Evolutionary conservation across 2,329 filamentous ascomycete genomes (phyloP).

Genomic region (Ophiostoma fasciatum): DNA sequence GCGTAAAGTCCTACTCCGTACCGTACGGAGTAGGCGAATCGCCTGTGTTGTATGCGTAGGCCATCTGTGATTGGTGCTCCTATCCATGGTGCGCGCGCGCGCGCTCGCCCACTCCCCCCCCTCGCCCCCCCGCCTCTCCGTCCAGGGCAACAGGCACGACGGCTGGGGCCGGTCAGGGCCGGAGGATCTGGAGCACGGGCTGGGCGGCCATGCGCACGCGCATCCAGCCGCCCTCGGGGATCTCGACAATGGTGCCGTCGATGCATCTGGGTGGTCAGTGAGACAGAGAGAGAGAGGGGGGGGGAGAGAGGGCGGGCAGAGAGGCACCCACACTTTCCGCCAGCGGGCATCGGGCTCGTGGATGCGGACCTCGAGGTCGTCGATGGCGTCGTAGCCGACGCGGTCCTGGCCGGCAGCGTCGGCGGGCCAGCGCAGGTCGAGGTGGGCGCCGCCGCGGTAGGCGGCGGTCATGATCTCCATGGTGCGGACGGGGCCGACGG

Average conservation of each 20-base stretch:
- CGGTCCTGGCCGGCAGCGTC: slow-evolving; percentile 27
- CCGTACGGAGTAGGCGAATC: too few species aligned
- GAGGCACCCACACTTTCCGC: slow-evolving; percentile 46
- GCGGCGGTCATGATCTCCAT: slow-evolving; percentile 64
- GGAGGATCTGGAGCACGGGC: slow-evolving; percentile 26
- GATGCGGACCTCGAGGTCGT: slow-evolving; percentile 51
- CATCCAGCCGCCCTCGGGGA: slow-evolving; percentile 58
- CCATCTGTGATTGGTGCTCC: too few species aligned
- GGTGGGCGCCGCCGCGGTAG: slow-evolving; percentile 42
- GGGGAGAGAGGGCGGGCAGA: neutral
- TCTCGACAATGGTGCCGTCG: slow-evolving; percentile 74
- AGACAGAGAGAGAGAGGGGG: neutral
- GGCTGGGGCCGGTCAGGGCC: too few species aligned
- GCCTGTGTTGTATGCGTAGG: too few species aligned
- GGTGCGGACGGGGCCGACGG: slow-evolving; percentile 45
- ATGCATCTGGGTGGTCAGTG: slow-evolving; percentile 39
- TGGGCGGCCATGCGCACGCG: slow-evolving; percentile 38
- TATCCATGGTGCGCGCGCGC: too few species aligned
- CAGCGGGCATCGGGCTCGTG: slow-evolving; percentile 55
- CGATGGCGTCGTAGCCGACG: slow-evolving; percentile 59
- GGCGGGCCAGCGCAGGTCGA: slow-evolving; percentile 31
- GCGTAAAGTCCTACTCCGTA: too few species aligned
- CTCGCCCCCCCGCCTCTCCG: too few species aligned
- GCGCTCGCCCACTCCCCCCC: too few species aligned
- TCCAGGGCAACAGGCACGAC: too few species aligned